phyloP scores from a whole-genome alignment of 2,329 filamentous ascomycete genomes.

The Lasiodiplodia theobromae region DNA sequence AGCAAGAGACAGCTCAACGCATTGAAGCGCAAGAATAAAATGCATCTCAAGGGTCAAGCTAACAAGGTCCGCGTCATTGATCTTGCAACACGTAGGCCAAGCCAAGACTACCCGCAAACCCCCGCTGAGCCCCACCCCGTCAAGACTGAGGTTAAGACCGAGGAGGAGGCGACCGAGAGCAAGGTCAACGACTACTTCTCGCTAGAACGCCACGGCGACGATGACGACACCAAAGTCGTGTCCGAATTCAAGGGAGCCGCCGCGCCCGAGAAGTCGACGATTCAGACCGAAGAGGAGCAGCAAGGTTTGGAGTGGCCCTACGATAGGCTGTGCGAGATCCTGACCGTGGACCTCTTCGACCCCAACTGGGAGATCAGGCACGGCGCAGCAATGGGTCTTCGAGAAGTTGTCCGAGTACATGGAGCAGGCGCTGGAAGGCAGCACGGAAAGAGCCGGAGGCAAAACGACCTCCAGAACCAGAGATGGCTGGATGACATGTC shows the following conservation, averaged over 20 bases:
- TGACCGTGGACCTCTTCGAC: constrained; percentile 93
- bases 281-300: constrained; percentile 78
- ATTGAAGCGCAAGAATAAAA: constrained; percentile 91
- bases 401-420: constrained; percentile 91
- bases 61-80: constrained; percentile 92
- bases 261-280: constrained; percentile 82
- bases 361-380: constrained; percentile 94
- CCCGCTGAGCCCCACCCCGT: constrained; percentile 60
- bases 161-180: constrained; percentile 67
- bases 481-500: constrained; percentile 92
- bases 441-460: constrained; percentile 70
- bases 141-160: constrained; percentile 66
- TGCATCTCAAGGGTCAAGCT: constrained; percentile 85
- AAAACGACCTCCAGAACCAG: constrained; percentile 82
- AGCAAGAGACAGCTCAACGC: constrained; percentile 95
- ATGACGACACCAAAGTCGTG: constrained; percentile 91
- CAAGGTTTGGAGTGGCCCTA: constrained; percentile 92
- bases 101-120: constrained; percentile 65
- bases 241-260: constrained; percentile 91
- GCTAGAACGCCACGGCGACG: constrained; percentile 78
- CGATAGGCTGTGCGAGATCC: constrained; percentile 89
- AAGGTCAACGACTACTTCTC: constrained; percentile 80
- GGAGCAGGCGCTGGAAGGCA: constrained; percentile 84
- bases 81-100: constrained; percentile 72
- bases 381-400: constrained; percentile 91